Percentiles rank a stretch among this genome's conserved stretches.
phyloP scores from a whole-genome alignment of 352 stramenopile genomes.

The Globisporangium cederbergense region DNA sequence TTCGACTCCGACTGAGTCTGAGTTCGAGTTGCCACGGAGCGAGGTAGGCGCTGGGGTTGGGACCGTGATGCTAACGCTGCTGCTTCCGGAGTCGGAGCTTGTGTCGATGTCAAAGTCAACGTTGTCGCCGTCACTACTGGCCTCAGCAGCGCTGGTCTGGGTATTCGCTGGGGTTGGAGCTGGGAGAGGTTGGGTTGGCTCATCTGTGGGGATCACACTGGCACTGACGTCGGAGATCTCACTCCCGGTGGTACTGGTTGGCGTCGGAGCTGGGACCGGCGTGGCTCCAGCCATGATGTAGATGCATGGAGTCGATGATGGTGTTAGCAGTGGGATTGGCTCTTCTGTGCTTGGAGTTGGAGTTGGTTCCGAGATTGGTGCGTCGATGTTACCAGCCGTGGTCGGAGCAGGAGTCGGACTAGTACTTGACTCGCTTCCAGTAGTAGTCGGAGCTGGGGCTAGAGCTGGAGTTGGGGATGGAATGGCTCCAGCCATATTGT shows the following conservation, averaged over 20 bases:
- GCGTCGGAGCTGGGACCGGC: background rate
- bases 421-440: too few relatives aligned
- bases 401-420: background rate
- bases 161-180: background rate
- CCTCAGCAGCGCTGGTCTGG: background rate
- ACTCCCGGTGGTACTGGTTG: background rate
- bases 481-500: constrained; percentile 2
- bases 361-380: background rate
- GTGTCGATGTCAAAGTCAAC: constrained; percentile 1
- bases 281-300: constrained; percentile 8
- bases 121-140: background rate
- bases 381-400: background rate
- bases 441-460: background rate
- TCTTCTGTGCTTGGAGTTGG: background rate
- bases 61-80: background rate
- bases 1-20: background rate
- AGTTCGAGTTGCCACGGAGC: background rate
- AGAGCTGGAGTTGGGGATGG: background rate
- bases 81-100: background rate
- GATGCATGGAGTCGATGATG: constrained; percentile 3
- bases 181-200: background rate
- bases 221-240: background rate
- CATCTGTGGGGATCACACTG: background rate
- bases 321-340: background rate
- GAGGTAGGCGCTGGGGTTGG: constrained; percentile 7